phyloP scores from a whole-genome alignment of 139 green algal genomes.

The Zygnema cylindricum region DNA sequence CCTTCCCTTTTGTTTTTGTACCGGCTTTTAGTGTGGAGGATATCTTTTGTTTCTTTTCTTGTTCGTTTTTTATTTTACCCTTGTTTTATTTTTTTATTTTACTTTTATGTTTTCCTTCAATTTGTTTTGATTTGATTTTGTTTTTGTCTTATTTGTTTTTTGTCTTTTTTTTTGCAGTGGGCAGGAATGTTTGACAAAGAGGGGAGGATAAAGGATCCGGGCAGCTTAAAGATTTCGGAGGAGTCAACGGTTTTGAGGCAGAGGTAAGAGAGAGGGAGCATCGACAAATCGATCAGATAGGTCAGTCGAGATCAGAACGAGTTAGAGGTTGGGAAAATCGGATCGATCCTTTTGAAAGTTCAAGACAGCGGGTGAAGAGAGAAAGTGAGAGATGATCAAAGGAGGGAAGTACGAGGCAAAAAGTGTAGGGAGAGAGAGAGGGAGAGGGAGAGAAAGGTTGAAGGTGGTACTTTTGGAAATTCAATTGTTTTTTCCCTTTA shows the following conservation, averaged over 20 bases:
- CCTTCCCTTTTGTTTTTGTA: not conserved
- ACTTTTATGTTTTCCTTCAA: not conserved
- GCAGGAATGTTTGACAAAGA: conserved; percentile 64
- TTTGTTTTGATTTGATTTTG: not conserved
- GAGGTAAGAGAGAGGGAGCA: not conserved
- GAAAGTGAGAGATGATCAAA: no score
- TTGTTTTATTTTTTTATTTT: not conserved
- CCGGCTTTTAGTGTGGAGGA: not conserved
- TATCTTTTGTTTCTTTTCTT: not conserved
- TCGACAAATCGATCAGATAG: no score
- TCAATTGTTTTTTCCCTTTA: no score
- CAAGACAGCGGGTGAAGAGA: no score
- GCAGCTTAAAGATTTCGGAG: not conserved
- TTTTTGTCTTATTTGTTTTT: not conserved
- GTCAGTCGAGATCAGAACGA: no score
- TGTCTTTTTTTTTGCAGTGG: conserved; percentile 43
- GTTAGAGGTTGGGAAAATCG: no score
- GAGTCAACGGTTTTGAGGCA: not conserved
- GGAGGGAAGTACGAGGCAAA: no score
- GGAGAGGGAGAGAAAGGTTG: no score
- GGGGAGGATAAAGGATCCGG: conserved; percentile 67
- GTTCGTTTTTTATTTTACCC: not conserved
- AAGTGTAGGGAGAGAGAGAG: no score
- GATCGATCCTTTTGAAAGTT: no score
- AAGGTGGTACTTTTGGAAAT: no score